phyloP scores from a whole-genome alignment of 2,329 filamentous ascomycete genomes.

The Pyrenophora graminea region DNA sequence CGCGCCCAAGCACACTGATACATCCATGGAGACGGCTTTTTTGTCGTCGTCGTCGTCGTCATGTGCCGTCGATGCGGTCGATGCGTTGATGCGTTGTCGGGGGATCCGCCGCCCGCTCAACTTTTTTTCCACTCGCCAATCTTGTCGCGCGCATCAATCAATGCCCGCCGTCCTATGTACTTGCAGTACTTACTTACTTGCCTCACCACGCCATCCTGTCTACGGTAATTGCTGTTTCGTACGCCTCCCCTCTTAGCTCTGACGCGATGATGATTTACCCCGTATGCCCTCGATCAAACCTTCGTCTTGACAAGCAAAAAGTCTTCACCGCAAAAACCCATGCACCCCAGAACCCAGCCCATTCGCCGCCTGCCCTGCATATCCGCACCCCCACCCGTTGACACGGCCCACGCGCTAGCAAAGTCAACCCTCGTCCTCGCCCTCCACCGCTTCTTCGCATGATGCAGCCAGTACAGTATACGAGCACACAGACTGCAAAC shows the following conservation, averaged over 20 bases:
- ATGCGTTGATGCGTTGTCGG: slow-evolving; percentile 18
- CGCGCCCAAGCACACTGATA: not conserved
- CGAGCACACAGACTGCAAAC: slow-evolving; percentile 5
- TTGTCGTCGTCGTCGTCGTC: not conserved
- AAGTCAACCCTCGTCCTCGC: slow-evolving; percentile 1
- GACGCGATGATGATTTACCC: too few relatives aligned
- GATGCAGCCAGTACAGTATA: not conserved
- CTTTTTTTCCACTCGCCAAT: slow-evolving; percentile 10
- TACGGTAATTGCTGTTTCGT: not conserved
- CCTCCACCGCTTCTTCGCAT: slow-evolving; percentile 12
- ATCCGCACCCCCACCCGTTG: slow-evolving; percentile 12
- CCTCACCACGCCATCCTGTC: not conserved
- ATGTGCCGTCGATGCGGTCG: slow-evolving; percentile 4
- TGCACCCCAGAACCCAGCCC: slow-evolving; percentile 10
- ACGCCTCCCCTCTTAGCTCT: too few relatives aligned
- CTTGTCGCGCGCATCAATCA: not conserved
- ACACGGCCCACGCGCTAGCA: slow-evolving; percentile 7
- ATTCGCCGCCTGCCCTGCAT: slow-evolving; percentile 8
- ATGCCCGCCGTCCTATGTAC: not conserved
- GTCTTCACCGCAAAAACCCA: slow-evolving; percentile 7
- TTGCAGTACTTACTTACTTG: not conserved
- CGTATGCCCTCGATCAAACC: too few relatives aligned
- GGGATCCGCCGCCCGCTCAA: slow-evolving; percentile 6
- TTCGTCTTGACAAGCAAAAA: not conserved
- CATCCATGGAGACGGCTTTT: not conserved